These are phyloP conservation scores for Yamadazyma paraphyllophila DNA, from an alignment of 805 yeast genomes.

Conservation along the genomic window DNA sequence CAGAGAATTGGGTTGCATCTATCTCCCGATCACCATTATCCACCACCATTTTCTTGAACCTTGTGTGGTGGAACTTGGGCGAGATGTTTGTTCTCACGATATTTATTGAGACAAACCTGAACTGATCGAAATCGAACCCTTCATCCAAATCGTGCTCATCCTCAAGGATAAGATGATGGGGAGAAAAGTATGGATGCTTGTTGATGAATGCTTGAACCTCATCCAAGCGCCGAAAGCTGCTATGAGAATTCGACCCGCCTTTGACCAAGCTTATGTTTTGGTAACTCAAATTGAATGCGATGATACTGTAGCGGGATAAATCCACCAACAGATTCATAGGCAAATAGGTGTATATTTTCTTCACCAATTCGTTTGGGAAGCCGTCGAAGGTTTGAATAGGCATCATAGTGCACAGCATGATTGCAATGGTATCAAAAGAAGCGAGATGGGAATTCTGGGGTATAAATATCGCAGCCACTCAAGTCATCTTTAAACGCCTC, in stretches of 20 bases:
- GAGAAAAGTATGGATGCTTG: slow-evolving; percentile 1
- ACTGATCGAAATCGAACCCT: slow-evolving; percentile 6
- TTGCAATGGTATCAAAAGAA: background rate
- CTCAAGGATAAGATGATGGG: slow-evolving; percentile 4
- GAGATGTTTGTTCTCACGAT: background rate
- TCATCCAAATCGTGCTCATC: background rate
- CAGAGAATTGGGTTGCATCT: background rate
- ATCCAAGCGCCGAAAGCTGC: background rate
- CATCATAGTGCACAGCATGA: no score
- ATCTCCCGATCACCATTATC: background rate
- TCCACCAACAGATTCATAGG: background rate
- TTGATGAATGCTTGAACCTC: slow-evolving; percentile 1
- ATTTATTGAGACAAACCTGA: slow-evolving; percentile 6
- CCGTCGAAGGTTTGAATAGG: background rate
- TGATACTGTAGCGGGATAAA: background rate
- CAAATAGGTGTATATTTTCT: slow-evolving; percentile 3
- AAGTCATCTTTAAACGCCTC: background rate
- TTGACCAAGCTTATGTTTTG: background rate
- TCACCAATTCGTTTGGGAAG: slow-evolving; percentile 5
- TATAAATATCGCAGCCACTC: background rate
- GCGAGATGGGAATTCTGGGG: background rate
- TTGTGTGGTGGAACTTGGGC: background rate
- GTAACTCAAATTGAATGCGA: slow-evolving; percentile 3
- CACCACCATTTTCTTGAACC: background rate
- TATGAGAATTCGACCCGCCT: background rate